A percentile compares a stretch with the other conserved stretches of the same genome.
These are phyloP conservation scores for Gloeophyllum trabeum DNA, from an alignment of 768 basidiomycete species.

Conservation along the genomic window DNA sequence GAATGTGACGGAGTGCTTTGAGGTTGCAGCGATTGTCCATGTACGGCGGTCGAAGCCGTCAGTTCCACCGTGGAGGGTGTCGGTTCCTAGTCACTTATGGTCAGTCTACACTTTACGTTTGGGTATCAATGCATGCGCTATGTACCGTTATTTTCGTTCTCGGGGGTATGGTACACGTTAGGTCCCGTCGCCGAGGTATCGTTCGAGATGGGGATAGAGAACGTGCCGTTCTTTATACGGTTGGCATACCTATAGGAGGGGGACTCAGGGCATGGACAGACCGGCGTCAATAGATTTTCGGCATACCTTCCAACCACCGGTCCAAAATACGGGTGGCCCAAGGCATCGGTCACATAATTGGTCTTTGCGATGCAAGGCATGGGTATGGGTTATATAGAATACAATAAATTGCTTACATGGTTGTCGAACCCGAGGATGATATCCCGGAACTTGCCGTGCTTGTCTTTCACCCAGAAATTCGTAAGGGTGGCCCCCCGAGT, in stretches of 20 bases:
- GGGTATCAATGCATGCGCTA: neutral
- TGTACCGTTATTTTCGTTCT: slow-evolving; percentile 25
- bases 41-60: slow-evolving; percentile 32
- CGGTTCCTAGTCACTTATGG: slow-evolving; percentile 21
- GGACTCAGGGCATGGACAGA: neutral
- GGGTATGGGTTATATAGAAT: neutral
- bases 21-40: slow-evolving; percentile 25
- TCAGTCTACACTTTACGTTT: neutral
- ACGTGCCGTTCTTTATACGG: slow-evolving; percentile 30
- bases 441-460: slow-evolving; percentile 30
- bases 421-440: slow-evolving; percentile 37
- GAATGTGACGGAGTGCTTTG: slow-evolving; percentile 28
- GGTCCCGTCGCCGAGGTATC: slow-evolving; percentile 20
- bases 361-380: slow-evolving; percentile 11
- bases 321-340: slow-evolving; percentile 29
- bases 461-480: slow-evolving; percentile 37
- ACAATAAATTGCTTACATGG: slow-evolving; percentile 14
- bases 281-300: neutral
- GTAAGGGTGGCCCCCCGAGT: slow-evolving; percentile 30
- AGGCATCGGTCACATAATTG: slow-evolving; percentile 21
- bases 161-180: slow-evolving; percentile 25
- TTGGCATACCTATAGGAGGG: slow-evolving; percentile 27
- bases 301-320: slow-evolving; percentile 27
- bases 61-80: slow-evolving; percentile 35
- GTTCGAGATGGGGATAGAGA: slow-evolving; percentile 30